Conservation (phyloP, 495 filamentous ascomycete species). For the Trichocladium antarcticum region DNA sequence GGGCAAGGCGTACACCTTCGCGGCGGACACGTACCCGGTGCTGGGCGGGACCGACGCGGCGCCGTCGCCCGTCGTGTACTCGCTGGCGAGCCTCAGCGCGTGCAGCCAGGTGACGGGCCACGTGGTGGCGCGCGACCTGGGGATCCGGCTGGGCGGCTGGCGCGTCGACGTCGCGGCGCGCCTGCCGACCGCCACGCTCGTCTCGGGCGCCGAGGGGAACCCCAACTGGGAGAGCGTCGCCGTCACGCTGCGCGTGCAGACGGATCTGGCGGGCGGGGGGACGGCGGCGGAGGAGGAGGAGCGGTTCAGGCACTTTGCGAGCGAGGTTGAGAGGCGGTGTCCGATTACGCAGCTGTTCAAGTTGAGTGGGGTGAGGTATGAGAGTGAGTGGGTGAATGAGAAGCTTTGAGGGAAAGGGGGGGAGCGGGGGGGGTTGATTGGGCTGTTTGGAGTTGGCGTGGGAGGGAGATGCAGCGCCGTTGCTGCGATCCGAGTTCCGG, state of each 20-base stretch:
- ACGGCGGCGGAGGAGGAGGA: too few relatives aligned
- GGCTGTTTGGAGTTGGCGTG: too few relatives aligned
- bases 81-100: conserved; percentile 19
- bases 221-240: conserved; percentile 18
- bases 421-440: too few relatives aligned
- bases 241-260: conserved; percentile 16
- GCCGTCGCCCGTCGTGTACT: conserved; percentile 20
- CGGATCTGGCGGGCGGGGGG: conserved; percentile 15
- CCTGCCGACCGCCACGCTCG: conserved; percentile 17
- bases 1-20: conserved; percentile 17
- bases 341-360: conserved; percentile 22
- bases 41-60: conserved; percentile 19
- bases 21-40: conserved; percentile 11
- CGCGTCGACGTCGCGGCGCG: conserved; percentile 12
- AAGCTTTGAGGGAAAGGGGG: conserved; percentile 2
- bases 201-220: conserved; percentile 17
- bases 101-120: conserved; percentile 23
- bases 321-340: conserved; percentile 19
- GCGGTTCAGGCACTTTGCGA: conserved; percentile 11
- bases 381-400: conserved; percentile 22
- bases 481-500: too few relatives aligned
- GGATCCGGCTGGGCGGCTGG: conserved; percentile 17
- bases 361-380: conserved; percentile 16
- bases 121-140: conserved; percentile 17
- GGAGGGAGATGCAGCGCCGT: too few relatives aligned